A percentile compares a stretch with the other conserved stretches of the same genome.
Evolutionary conservation across 768 basidiomycete species (phyloP).

Genomic region (Lactifluus subvellereus): DNA sequence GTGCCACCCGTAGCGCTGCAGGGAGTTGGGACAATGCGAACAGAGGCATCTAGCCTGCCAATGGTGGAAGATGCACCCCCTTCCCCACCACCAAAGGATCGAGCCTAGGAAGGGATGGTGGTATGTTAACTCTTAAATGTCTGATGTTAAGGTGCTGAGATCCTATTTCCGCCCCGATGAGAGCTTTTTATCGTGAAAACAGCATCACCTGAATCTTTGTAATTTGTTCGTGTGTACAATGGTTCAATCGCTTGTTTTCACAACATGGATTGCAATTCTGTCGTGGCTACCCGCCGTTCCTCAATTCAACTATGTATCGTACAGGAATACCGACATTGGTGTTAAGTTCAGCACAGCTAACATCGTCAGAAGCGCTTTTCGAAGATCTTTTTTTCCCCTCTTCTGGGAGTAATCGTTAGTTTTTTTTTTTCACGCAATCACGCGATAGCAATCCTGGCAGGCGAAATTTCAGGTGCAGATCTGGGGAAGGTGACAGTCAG

Average conservation of each 20-base stretch:
- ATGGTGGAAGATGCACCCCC: neutral
- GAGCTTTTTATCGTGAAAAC: too few species aligned
- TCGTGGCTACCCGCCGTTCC: neutral
- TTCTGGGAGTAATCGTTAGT: neutral
- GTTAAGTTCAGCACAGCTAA: neutral
- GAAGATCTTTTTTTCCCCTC: neutral
- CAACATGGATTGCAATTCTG: neutral
- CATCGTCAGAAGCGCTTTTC: neutral
- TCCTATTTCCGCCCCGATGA: too few species aligned
- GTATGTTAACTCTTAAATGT: neutral
- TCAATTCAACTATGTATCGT: neutral
- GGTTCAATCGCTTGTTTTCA: neutral
- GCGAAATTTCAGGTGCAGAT: slow-evolving; percentile 13
- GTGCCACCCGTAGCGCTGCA: neutral
- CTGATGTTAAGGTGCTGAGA: neutral
- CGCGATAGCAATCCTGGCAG: slow-evolving; percentile 10
- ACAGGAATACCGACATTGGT: neutral
- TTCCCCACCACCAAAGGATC: slow-evolving; percentile 7
- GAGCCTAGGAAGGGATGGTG: neutral
- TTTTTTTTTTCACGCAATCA: slow-evolving; percentile 8
- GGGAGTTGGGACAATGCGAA: neutral
- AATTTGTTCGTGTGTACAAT: neutral
- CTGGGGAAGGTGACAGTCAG: slow-evolving; percentile 30
- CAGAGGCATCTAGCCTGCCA: neutral
- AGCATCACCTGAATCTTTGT: neutral